Evolutionary conservation across 306 rosid species (phyloP), one percentile per base, ranked within the genome.

Genomic region (Inga oerstediana): DNA sequence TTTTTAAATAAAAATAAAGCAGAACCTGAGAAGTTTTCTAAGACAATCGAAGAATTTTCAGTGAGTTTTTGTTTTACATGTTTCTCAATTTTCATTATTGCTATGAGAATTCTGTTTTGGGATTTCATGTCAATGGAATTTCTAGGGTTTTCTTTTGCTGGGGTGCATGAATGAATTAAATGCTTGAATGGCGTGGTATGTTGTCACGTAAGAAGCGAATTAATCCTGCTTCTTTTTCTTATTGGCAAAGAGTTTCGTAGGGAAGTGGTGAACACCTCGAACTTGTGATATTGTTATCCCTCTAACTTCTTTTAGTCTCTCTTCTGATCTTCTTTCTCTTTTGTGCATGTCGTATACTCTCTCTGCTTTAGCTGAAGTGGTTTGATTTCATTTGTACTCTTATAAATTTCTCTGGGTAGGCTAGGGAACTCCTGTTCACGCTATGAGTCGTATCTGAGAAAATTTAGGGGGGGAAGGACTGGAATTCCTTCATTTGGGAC

Each of bases 11-110:
- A 52, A 59, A 51, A 59, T 22, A 67, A 44, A 43, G 78, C 52
- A 51, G 58, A 41, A 56, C 73, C 85, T 56, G 56, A 39, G 10
- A 78, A 76, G 84, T 58, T 79, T 81, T 84, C 80, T 27, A 64
- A 75, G 83, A 82, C 77, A 81, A 85, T 84, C 89, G 78, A 87
- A 66, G 72, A 69, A 78, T 76, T 83, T 84, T 79, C 82, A 93
- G 97, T 93, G 79, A 86, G 93, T 86, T 35, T 86, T 48, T 35
- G 83, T 79, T 27, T 79, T 65, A 30, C 41, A 8, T 58, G 39
- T 67, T 8, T 74, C 12, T 39, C 12, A 45, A 76, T 49, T 43
- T 82, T 80, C 9, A n/a, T 54, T 70, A 77, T 7, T 22, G 41
- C 17, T 41, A n/a, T n/a, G 71, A 58, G 61, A 64, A 72, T 75